phyloP scores from a whole-genome alignment of 2,329 filamentous ascomycete genomes.

The Fusarium papillatum region DNA sequence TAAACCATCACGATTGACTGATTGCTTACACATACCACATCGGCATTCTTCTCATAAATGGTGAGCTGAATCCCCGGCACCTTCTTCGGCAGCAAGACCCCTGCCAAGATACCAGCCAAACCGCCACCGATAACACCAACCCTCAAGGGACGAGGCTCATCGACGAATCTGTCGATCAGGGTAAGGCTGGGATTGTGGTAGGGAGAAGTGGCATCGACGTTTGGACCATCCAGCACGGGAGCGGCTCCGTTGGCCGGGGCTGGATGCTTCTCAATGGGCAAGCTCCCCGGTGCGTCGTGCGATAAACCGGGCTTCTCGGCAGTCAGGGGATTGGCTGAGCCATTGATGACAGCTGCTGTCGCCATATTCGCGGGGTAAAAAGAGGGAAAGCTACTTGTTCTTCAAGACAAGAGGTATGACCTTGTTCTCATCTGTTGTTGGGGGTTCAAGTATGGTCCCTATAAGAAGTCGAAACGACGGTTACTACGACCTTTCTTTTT shows the following conservation, averaged over 20 bases:
- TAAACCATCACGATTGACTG: fast-evolving
- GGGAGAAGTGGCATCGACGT: slow-evolving; percentile 32
- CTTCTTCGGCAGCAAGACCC: slow-evolving; percentile 76
- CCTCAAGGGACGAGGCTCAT: slow-evolving; percentile 50
- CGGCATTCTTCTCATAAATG: slow-evolving; percentile 77
- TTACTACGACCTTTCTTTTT: slow-evolving; percentile 8
- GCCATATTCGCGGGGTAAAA: slow-evolving; percentile 17
- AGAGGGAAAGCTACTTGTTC: neutral
- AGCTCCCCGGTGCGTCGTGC: slow-evolving; percentile 5
- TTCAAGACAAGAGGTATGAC: neutral
- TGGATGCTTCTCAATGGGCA: slow-evolving; percentile 11
- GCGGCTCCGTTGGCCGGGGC: slow-evolving; percentile 16
- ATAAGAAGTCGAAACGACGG: neutral
- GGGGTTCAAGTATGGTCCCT: neutral
- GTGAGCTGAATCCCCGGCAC: slow-evolving; percentile 76
- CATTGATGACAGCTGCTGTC: slow-evolving; percentile 17
- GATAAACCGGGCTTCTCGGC: slow-evolving; percentile 12
- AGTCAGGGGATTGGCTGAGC: slow-evolving; percentile 1
- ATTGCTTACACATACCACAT: slow-evolving; percentile 67
- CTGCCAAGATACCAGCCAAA: slow-evolving; percentile 62
- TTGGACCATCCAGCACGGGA: slow-evolving; percentile 22
- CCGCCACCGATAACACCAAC: slow-evolving; percentile 55
- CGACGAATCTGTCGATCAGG: slow-evolving; percentile 50
- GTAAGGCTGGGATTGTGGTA: slow-evolving; percentile 36
- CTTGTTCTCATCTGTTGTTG: neutral